Conservation (phyloP, 805 yeast species). For the Schizosaccharomyces octosporus region DNA sequence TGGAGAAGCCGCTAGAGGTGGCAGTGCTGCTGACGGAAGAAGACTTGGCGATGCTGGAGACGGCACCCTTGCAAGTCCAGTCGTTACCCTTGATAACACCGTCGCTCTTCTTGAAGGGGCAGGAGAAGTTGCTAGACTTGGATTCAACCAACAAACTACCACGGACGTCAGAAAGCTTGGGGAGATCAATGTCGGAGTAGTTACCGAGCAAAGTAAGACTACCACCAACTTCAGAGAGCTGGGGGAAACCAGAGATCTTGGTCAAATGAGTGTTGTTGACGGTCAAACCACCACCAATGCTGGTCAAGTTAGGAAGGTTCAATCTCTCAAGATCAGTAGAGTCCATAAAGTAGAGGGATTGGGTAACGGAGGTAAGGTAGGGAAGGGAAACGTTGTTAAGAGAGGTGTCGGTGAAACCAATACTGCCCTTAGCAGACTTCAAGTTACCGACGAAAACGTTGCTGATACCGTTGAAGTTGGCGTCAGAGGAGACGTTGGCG, state of each 20-base stretch:
- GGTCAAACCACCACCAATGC: constrained; percentile 77
- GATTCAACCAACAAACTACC: constrained; percentile 83
- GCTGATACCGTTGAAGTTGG: constrained; percentile 59
- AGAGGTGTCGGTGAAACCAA: constrained; percentile 55
- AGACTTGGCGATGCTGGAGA: not conserved
- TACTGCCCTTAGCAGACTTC: constrained; percentile 50
- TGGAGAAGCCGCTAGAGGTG: not conserved
- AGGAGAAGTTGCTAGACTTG: constrained; percentile 45
- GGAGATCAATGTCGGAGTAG: constrained; percentile 57
- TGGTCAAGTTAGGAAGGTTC: constrained; percentile 42
- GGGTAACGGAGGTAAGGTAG: constrained; percentile 30
- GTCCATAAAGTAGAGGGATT: constrained; percentile 50
- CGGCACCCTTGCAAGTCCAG: constrained; percentile 27
- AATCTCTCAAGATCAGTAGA: constrained; percentile 49
- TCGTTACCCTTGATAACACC: constrained; percentile 83
- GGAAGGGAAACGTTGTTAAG: constrained; percentile 19
- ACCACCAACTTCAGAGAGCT: constrained; percentile 59
- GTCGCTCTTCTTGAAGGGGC: constrained; percentile 48
- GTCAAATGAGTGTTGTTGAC: constrained; percentile 59
- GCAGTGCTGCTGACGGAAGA: not conserved
- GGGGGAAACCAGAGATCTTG: constrained; percentile 46
- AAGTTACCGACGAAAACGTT: constrained; percentile 48
- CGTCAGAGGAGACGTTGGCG: constrained; percentile 54
- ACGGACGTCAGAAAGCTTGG: constrained; percentile 47
- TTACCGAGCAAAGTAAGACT: constrained; percentile 62